Evolutionary conservation across 2,329 filamentous ascomycete genomes (phyloP), one percentile per base, ranked within the genome.

Genomic region (Calonectria naviculata): DNA sequence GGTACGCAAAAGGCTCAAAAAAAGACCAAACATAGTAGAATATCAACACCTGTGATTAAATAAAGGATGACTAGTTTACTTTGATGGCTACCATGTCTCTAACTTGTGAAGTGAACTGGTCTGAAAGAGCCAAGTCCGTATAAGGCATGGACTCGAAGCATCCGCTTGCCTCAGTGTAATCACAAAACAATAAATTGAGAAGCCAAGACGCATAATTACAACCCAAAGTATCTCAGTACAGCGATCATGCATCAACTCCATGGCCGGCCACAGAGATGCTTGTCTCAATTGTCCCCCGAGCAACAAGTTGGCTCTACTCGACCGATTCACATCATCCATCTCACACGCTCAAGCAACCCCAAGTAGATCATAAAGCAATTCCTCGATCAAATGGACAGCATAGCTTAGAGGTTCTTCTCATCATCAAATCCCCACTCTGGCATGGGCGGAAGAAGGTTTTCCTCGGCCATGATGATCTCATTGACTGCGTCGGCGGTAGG

Each of bases 1-100:
- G 36, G 62, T 62, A 66, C 34, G n/a, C n/a, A n/a, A n/a, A 56
- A 47, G 34, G 46, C 34, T 36, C 15, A 28, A 58, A 65, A 65
- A 68, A 38, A 28, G 31, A 44, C n/a, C 28, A 31, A 26, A 54
- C 9, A 65, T 46, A 34, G 34, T 60, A 65, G 36, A 65, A 44
- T 61, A 61, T 65, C 52, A 61, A 61, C n/a, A 21, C 49, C 47
- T 29, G 44, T 52, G 41, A 38, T 24, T 65, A 69, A 61, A 69
- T 54, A 36, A 34, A 36, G 56, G 29, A 47, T 56, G 19, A 6
- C 2, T 29, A 3, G 3, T 28, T 61, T 29, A 13, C 21, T 67
- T 26, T 19, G 2, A 44, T 29, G 10, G 12, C 41, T 42, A 42
- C 17, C 15, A 19, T 42, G 15, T 5, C 56, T 26, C 21, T 3